Percentiles rank a stretch among this genome's conserved stretches.
phyloP scores from a whole-genome alignment of 495 filamentous ascomycete species.

The Aeminium ludgeri region DNA sequence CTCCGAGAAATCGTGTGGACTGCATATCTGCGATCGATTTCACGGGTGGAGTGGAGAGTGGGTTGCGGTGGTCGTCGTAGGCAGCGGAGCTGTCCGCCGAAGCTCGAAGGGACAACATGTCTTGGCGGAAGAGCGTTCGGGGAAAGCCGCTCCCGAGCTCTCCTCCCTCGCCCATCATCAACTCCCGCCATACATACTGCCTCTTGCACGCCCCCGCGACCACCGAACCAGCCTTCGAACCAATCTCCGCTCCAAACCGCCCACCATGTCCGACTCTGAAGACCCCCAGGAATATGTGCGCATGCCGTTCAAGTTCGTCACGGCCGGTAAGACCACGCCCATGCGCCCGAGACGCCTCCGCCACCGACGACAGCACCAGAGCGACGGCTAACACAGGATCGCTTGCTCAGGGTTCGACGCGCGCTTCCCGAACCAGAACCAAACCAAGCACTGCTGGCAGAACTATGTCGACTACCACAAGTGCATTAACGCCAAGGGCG shows the following conservation, averaged over 20 bases:
- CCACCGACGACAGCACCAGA: too few relatives aligned
- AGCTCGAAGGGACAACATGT: constrained; percentile 2
- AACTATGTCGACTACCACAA: constrained; percentile 99
- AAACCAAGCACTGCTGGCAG: constrained; percentile 91
- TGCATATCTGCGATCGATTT: constrained; percentile 5
- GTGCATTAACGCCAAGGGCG: constrained; percentile 94
- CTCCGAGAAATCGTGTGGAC: constrained; percentile 13
- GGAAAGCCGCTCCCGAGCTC: too few relatives aligned
- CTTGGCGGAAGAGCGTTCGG: too few relatives aligned
- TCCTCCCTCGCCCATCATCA: too few relatives aligned
- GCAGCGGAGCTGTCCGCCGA: not conserved
- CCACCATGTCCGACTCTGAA: constrained; percentile 70
- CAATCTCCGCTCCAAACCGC: too few relatives aligned
- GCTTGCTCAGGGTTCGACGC: constrained; percentile 71
- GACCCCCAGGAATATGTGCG: constrained; percentile 83
- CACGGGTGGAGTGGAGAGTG: not conserved
- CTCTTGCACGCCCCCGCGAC: too few relatives aligned
- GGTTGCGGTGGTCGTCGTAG: not conserved
- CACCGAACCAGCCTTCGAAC: too few relatives aligned
- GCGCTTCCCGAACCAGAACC: constrained; percentile 97
- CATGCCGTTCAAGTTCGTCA: constrained; percentile 99
- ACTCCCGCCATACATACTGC: too few relatives aligned
- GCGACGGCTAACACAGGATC: too few relatives aligned
- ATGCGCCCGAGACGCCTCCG: constrained; percentile 2
- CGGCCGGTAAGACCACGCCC: constrained; percentile 22